A percentile compares a stretch with the other conserved stretches of the same genome.
These are phyloP conservation scores for Trametes sanguinea DNA, from an alignment of 768 basidiomycete species.

Conservation along the genomic window DNA sequence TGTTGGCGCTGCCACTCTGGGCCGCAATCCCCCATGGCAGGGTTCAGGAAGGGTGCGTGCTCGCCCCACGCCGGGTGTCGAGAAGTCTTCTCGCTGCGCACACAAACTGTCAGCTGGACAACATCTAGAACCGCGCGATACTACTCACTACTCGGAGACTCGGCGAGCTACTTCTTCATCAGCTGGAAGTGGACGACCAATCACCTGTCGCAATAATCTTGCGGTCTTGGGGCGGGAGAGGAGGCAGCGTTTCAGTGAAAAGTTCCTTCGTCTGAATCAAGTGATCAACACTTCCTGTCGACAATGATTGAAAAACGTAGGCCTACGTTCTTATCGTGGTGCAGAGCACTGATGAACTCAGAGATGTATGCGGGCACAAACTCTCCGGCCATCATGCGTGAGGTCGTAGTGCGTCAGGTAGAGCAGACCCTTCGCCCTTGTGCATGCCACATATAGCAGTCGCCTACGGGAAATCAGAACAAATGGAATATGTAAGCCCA, in stretches of 20 bases:
- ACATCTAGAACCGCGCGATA: too few species aligned
- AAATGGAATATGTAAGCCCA: background rate
- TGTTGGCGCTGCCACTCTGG: conserved; percentile 17
- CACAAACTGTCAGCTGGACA: too few species aligned
- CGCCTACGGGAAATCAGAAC: conserved; percentile 48
- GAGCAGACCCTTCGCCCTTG: conserved; percentile 74
- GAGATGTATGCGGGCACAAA: conserved; percentile 53
- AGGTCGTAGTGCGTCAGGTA: conserved; percentile 54
- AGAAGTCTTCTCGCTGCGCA: conserved; percentile 1
- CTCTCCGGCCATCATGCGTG: conserved; percentile 58
- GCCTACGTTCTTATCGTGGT: conserved; percentile 46
- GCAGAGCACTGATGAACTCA: conserved; percentile 53
- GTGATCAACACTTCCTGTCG: background rate
- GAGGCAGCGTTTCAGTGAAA: conserved; percentile 48
- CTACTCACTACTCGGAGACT: conserved; percentile 53
- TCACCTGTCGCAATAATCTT: conserved; percentile 55
- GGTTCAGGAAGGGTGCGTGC: conserved; percentile 14
- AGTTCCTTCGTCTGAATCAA: conserved; percentile 30
- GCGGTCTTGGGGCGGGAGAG: conserved; percentile 46
- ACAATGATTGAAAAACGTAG: conserved; percentile 22
- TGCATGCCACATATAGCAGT: conserved; percentile 86
- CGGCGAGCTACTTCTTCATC: conserved; percentile 44
- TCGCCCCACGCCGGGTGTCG: conserved; percentile 14
- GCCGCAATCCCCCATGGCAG: background rate
- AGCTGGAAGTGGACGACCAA: conserved; percentile 47